Base-by-base conservation (phyloP, 1,284 basidiomycete genomes). In the Sanghuangporus weigelae region DNA sequence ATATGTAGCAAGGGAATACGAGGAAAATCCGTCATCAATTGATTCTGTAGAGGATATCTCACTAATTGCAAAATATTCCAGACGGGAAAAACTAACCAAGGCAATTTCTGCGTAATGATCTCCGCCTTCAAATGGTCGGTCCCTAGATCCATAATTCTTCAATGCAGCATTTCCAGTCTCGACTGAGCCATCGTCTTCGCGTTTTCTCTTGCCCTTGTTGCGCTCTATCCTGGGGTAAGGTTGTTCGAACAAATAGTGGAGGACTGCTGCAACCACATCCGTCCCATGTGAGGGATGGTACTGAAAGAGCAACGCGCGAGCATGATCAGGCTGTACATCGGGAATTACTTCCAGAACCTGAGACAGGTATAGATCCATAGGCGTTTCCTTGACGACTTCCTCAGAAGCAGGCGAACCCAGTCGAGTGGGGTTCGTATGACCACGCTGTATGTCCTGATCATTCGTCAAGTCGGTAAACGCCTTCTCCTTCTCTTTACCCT, bases 261-360 rank as follows among this genome's bases (percentile, higher is more conserved):
- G 66, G 1, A 88, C 80, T 3, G 73, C 72, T 67, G 85, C 81
- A 46, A 84, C 76, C 48, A 83, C 77, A n/a, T 76, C 70, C 6
- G 71, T 73, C 16, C 71, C 64, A 44, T 74, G 69, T 7, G 67
- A 63, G 5, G 71, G 70, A 26, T 72, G 67, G 63, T 81, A 74
- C 55, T 77, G 69, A 39, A 75, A 71, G 11, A 89, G 70, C 35
- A 89, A 80, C 1, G 71, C 66, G 19, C 76, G 69, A 10, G 79
- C 79, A 67, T 89, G 78, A 2, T 77, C 76, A 0, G 84, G 82
- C 8, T 80, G 77, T 10, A 89, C 85, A 68, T 90, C 85, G 0
- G 89, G 89, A 23, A 90, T 73, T 42, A 91, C 80, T 69, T 89
- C 87, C 48, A 88, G 74, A 40, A 90, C 77, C 56, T 78, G 81